Conservation (phyloP, 192 early-diverging fungal genomes). For the Gorgonomyces haynaldii region DNA sequence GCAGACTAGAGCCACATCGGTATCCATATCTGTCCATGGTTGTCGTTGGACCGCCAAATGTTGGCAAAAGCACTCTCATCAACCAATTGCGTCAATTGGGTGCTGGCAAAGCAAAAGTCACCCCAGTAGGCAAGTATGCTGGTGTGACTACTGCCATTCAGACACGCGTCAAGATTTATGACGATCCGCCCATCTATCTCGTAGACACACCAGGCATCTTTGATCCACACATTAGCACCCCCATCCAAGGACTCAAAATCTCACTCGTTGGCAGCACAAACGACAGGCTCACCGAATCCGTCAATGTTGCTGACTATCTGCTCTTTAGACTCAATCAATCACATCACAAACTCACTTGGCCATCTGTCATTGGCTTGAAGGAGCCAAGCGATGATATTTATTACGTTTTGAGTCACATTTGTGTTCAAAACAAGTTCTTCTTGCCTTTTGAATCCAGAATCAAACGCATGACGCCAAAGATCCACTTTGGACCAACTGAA, state of each 20-base stretch:
- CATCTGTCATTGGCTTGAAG: constrained; percentile 37
- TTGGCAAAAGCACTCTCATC: constrained; percentile 88
- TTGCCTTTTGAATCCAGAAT: background rate
- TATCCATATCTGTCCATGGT: constrained; percentile 51
- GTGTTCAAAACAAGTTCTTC: constrained; percentile 11
- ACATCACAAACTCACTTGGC: constrained; percentile 27
- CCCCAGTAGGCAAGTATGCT: constrained; percentile 69
- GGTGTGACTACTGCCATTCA: constrained; percentile 75
- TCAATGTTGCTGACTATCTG: constrained; percentile 82
- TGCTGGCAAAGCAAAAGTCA: constrained; percentile 67
- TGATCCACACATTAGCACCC: constrained; percentile 74
- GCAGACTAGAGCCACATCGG: constrained; percentile 6
- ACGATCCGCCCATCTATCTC: constrained; percentile 83
- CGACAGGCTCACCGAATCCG: constrained; percentile 68
- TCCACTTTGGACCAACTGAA: constrained; percentile 50
- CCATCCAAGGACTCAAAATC: constrained; percentile 74
- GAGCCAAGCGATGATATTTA: constrained; percentile 61
- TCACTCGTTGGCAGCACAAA: constrained; percentile 81
- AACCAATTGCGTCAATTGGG: constrained; percentile 75
- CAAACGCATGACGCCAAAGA: background rate
- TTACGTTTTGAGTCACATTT: constrained; percentile 52
- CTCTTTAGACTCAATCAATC: constrained; percentile 66
- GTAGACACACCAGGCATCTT: constrained; percentile 53
- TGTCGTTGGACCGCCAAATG: constrained; percentile 92
- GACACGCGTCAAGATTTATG: constrained; percentile 67